Base-by-base conservation (phyloP, 495 filamentous ascomycete species). In the Penicillium turbatum region DNA sequence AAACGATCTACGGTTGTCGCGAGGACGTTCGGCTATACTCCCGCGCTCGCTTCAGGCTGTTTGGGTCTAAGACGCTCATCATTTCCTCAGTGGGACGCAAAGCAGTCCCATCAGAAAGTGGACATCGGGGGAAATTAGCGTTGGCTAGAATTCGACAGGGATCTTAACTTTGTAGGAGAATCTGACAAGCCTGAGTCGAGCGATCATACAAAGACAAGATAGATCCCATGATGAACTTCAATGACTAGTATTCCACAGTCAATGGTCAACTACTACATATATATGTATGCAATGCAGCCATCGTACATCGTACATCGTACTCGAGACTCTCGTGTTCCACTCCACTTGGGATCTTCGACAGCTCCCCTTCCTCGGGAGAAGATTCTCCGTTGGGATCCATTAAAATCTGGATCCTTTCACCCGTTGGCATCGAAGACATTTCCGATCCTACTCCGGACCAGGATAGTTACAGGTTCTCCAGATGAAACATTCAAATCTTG, bases 111-210 rank as follows among this genome's bases (percentile, higher is more conserved):
- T 31, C 11, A 16, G n/a, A 32, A 19, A 32, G 43, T 46, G 43
- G 43, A 15, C 19, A 34, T 31, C 42, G 42, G 42, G 27, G 27
- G 46, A 6, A 24, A 17, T 38, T 49, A 49, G 34, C 47, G 47
- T 38, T 16, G 13, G 16, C 8, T 13, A 19, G 19, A 24, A 27
- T 41, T n/a, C 2, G 24, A 43, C 45, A 48, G 17, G 45, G 45
- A 48, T 37, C 45, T 48, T 16, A 48, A 37, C 32, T 48, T 48
- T 37, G 19, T 46, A n/a, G 32, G 12, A 11, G 8, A 34, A 34
- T 24, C 43, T 17, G 30, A 32, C 27, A 46, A 46, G 26, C 42
- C 31, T 16, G 21, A 37, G n/a, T 38, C 21, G 47, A 37, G 11
- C 6, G 17, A 24, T 48, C 45, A 48, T 48, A n/a, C 29, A 37